These are phyloP conservation scores for Boletellus emodensis DNA, from an alignment of 768 basidiomycete species.

Conservation along the genomic window DNA sequence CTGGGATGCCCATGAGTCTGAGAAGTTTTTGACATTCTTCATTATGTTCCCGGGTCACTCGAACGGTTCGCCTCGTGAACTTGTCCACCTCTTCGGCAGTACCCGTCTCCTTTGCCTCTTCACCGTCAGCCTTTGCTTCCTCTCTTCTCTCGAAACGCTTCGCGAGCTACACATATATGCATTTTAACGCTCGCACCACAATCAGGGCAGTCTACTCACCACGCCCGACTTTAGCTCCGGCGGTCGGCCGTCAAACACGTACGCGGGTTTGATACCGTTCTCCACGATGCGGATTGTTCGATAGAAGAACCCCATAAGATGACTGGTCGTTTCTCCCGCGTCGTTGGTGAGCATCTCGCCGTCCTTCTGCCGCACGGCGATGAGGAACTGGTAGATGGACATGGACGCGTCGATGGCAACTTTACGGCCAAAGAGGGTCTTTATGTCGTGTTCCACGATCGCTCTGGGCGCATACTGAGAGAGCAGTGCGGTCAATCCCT, in stretches of 20 bases:
- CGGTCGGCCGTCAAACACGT: conserved; percentile 98
- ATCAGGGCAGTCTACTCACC: conserved; percentile 47
- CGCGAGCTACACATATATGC: conserved; percentile 58
- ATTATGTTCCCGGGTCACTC: conserved; percentile 94
- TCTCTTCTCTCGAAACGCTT: conserved; percentile 91
- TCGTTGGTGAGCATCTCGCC: conserved; percentile 97
- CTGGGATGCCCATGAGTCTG: conserved; percentile 94
- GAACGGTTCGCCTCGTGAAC: conserved; percentile 85
- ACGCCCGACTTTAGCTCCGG: conserved; percentile 97
- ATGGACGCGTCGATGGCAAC: conserved; percentile 98
- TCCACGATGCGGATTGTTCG: conserved; percentile 97
- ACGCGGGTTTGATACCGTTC: conserved; percentile 96
- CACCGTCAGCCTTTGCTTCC: conserved; percentile 91
- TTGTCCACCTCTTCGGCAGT: conserved; percentile 92
- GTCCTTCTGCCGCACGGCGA: conserved; percentile 94
- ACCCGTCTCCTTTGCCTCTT: conserved; percentile 95
- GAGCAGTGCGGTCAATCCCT: conserved; percentile 87
- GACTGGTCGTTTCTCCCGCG: conserved; percentile 96
- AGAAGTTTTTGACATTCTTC: conserved; percentile 89
- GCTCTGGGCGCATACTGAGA: conserved; percentile 85
- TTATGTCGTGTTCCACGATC: conserved; percentile 90
- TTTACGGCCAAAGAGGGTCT: conserved; percentile 96
- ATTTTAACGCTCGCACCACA: neutral
- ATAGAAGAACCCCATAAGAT: conserved; percentile 99
- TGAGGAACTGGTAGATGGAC: conserved; percentile 97